Conservation (phyloP, 2,329 filamentous ascomycete genomes). For the Knoxdaviesia capensis region DNA sequence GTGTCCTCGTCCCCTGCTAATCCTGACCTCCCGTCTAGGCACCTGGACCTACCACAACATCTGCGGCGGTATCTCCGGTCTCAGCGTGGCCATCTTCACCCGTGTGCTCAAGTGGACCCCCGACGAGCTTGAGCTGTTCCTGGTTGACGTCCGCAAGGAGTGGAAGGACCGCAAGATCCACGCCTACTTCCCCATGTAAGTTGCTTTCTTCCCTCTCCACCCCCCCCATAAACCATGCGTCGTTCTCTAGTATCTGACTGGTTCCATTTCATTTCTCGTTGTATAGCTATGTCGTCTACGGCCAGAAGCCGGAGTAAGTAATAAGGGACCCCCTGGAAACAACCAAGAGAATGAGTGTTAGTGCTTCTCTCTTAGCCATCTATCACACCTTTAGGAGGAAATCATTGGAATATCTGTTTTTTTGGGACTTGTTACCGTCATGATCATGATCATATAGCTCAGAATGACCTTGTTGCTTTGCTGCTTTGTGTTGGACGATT, state of each 20-base stretch:
- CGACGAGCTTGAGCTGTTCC: conserved; percentile 11
- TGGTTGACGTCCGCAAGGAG: conserved; percentile 11
- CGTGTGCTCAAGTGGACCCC: conserved; percentile 12
- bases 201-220: conserved; percentile 1
- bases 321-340: too few relatives aligned
- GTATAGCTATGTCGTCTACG: conserved; percentile 6
- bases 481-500: too few relatives aligned
- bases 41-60: conserved; percentile 8
- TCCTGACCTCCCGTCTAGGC: conserved; percentile 6
- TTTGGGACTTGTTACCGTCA: too few relatives aligned
- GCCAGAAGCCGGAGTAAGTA: conserved; percentile 3
- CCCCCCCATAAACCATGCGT: not conserved
- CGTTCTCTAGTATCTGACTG: not conserved
- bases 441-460: too few relatives aligned
- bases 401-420: too few relatives aligned
- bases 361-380: too few relatives aligned
- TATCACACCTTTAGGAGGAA: too few relatives aligned
- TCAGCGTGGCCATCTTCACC: conserved; percentile 14
- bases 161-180: conserved; percentile 11
- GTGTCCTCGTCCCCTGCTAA: conserved; percentile 6
- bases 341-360: too few relatives aligned
- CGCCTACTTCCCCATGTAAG: conserved; percentile 14
- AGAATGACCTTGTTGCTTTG: too few relatives aligned
- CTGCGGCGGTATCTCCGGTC: conserved; percentile 10
- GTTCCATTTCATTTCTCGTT: not conserved